Percentiles rank a stretch among this genome's conserved stretches.
These are phyloP conservation scores for Nemania abortiva DNA, from an alignment of 2,329 filamentous ascomycete genomes.

Conservation along the genomic window DNA sequence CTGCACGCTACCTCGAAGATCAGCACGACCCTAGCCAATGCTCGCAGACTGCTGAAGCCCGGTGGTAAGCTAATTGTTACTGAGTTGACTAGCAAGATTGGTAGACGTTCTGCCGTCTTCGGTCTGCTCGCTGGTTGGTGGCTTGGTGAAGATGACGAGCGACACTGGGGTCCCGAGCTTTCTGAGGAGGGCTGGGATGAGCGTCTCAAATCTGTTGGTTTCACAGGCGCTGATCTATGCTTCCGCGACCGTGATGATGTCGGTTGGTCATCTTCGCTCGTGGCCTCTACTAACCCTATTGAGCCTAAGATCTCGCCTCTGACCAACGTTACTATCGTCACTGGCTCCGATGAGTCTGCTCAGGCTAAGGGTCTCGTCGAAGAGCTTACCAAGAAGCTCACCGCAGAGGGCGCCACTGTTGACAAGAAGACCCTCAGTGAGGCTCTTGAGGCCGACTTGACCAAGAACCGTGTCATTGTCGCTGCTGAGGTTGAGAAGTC, in stretches of 20 bases:
- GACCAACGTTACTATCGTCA: conserved; percentile 45
- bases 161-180: conserved; percentile 47
- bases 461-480: conserved; percentile 46
- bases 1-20: conserved; percentile 50
- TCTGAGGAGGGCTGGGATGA: conserved; percentile 48
- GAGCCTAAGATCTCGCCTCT: conserved; percentile 39
- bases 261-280: conserved; percentile 47
- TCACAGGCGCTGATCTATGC: conserved; percentile 47
- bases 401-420: conserved; percentile 40
- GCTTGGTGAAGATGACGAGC: conserved; percentile 49
- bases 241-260: conserved; percentile 48
- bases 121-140: conserved; percentile 52
- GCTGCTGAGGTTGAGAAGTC: conserved; percentile 48
- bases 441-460: conserved; percentile 41
- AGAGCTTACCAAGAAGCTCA: conserved; percentile 42
- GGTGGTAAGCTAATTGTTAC: conserved; percentile 50
- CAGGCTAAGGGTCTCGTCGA: conserved; percentile 40
- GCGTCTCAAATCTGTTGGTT: conserved; percentile 46
- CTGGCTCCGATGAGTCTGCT: conserved; percentile 38
- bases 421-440: conserved; percentile 43
- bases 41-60: conserved; percentile 48
- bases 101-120: conserved; percentile 49
- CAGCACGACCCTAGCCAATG: conserved; percentile 45
- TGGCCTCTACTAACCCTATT: conserved; percentile 45
- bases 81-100: conserved; percentile 49